Base-by-base conservation (phyloP, 768 basidiomycete genomes). In the Mycena belliarum region DNA sequence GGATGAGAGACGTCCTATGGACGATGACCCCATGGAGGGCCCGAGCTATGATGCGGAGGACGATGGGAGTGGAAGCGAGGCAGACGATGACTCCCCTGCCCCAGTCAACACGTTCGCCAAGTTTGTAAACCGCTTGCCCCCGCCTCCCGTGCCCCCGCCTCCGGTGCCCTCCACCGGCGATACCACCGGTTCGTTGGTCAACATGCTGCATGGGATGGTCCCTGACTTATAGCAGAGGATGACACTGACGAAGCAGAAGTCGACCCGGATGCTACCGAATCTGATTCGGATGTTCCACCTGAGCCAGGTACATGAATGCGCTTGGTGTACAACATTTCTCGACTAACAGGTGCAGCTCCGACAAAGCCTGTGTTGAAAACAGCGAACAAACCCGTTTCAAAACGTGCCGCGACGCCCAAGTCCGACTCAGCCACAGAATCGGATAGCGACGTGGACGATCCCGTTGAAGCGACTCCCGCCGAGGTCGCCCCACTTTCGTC, bases 401-500 rank as follows among this genome's bases (percentile, higher is more conserved):
- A 35, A 35, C 35, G 6, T 12, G 29, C 29, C 29, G 7, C 29
- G 12, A 35, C 5, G 10, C 15, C 35, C 20, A 65, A 63, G 8
- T 41, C 42, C 18, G 43, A 45, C 23, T 25, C 44, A 15, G 76
- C 74, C 49, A 79, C 81, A 1, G 76, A 70, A 20, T 81, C 82
- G 16, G 80, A 87, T 63, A 70, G 82, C 10, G 78, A 73, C 26
- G n/a, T n/a, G n/a, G 63, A 65, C 25, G 64, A 63, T 16, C 45
- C 20, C 3, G 67, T 12, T 12, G 71, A n/a, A 23, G 23, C n/a
- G n/a, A n/a, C n/a, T n/a, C n/a, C n/a, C n/a, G 41, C 8, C 21
- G 10, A 14, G 10, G 4, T 12, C 43, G 6, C 43, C 14, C 24
- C 24, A 14, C 23, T 25, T 12, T 14, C 43, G 2, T 44, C 16